phyloP scores from a whole-genome alignment of 768 basidiomycete species.

The Termitomyces sp. region DNA sequence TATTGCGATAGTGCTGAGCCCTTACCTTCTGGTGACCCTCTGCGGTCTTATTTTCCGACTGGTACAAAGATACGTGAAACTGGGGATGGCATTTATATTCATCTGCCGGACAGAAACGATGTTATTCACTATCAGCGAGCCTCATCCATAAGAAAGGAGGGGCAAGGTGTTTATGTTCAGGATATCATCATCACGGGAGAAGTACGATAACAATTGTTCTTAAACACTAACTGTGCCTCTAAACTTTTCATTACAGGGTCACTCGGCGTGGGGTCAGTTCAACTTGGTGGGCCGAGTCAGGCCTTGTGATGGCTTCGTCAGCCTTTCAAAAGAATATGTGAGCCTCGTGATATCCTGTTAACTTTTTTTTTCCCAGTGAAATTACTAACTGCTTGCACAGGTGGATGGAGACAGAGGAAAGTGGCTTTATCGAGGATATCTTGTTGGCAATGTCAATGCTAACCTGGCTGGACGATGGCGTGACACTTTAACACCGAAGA shows the following conservation, averaged over 20 bases:
- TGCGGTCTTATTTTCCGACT: slow-evolving; percentile 55
- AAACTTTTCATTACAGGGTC: slow-evolving; percentile 47
- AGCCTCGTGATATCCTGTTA: slow-evolving; percentile 13
- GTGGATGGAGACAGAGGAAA: slow-evolving; percentile 67
- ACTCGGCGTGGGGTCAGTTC: slow-evolving; percentile 91
- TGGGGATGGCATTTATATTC: slow-evolving; percentile 39
- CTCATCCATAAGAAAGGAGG: slow-evolving; percentile 10
- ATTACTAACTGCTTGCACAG: slow-evolving; percentile 26
- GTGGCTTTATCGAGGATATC: slow-evolving; percentile 84
- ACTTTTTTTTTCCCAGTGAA: neutral
- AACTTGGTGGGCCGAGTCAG: slow-evolving; percentile 74
- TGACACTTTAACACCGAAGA: slow-evolving; percentile 65
- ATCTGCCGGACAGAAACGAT: slow-evolving; percentile 32
- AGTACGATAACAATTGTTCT: slow-evolving; percentile 31
- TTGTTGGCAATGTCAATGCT: slow-evolving; percentile 64
- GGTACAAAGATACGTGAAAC: slow-evolving; percentile 45
- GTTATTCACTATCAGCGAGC: slow-evolving; percentile 26
- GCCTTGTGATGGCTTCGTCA: slow-evolving; percentile 75
- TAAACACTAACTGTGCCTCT: neutral
- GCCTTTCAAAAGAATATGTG: slow-evolving; percentile 83
- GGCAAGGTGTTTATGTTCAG: slow-evolving; percentile 22
- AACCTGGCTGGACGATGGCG: slow-evolving; percentile 83
- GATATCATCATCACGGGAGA: slow-evolving; percentile 76
- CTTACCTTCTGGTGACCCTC: slow-evolving; percentile 52
- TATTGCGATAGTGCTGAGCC: slow-evolving; percentile 26